Evolutionary conservation across 768 basidiomycete species (phyloP), one percentile per base, ranked within the genome.

Genomic region (Symmetrospora coprosmae): DNA sequence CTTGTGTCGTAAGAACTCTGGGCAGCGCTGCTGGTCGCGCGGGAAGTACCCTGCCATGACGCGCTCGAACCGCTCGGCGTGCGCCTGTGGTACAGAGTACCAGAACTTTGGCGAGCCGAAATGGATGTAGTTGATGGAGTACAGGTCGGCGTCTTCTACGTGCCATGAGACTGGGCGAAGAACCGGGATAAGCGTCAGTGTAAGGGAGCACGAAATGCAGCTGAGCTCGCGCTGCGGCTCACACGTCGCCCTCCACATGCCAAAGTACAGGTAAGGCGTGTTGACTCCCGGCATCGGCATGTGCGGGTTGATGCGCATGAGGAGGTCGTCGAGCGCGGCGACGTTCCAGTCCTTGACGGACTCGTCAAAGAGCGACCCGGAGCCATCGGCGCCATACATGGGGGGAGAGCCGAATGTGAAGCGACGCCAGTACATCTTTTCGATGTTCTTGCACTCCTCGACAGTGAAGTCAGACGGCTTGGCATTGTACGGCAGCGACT

Each of bases 231-330:
- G 13, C 17, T 3, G 19, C n/a, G 34, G 39, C 0, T 90, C 87
- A 73, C 97, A 97, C 0, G 89, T 89, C 23, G 92, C 92, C 50
- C 90, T 78, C 94, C 94, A 99, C 91, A 96, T 97, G 65, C 94
- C 94, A 71, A 91, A 97, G 73, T 97, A 97, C 1, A 97, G 79
- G 71, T 97, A 97, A 0, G 92, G 92, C 2, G 89, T 84, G 69
- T 97, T 97, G 47, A 99, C 94, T 8, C 94, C 94, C 0, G 92
- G 91, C 27, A 99, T 75, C 38, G 83, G 80, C 51, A 83, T 79
- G 37, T 77, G 74, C 0, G 85, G 86, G 0, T 88, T 74, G 27
- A 94, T 75, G 2, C 89, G 82, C 9, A 84, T 82, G 23, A 99
- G 79, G 1, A 87, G 78, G 37, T 91, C 94, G 30, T 84, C 84